Evolutionary conservation across 192 early-diverging fungal genomes (phyloP).

Genomic region (Backusella circina): DNA sequence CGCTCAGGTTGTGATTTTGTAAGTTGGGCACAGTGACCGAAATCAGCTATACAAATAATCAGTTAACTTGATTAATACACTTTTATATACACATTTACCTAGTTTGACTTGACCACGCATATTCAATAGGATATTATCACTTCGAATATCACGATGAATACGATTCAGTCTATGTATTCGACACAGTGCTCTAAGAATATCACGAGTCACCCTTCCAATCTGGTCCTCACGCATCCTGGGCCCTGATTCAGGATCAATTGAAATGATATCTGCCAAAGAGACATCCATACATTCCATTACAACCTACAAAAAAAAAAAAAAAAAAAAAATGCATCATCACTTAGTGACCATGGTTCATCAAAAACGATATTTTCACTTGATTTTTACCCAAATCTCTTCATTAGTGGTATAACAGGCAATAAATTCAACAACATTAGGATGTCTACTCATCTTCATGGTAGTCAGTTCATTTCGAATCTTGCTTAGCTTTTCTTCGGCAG

Average conservation of each 20-base stretch:
- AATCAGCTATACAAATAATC: conserved; percentile 63
- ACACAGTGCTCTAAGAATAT: conserved; percentile 73
- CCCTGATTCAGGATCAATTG: conserved; percentile 59
- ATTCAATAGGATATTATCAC: conserved; percentile 89
- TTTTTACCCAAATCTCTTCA: conserved; percentile 80
- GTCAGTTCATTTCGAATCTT: conserved; percentile 86
- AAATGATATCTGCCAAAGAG: conserved; percentile 96
- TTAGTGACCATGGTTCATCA: too few relatives aligned
- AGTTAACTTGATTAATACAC: neutral
- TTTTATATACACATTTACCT: conserved; percentile 27
- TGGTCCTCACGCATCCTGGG: conserved; percentile 77
- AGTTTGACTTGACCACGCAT: conserved; percentile 82
- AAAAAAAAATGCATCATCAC: too few relatives aligned
- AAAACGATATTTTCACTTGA: too few relatives aligned
- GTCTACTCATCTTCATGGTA: conserved; percentile 84
- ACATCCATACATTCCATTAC: conserved; percentile 99
- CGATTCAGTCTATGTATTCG: conserved; percentile 77
- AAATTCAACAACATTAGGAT: conserved; percentile 95
- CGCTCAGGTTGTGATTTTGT: conserved; percentile 77
- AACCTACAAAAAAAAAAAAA: conserved; percentile 46
- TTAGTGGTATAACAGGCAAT: conserved; percentile 78
- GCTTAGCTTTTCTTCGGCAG: conserved; percentile 85
- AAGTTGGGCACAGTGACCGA: conserved; percentile 93
- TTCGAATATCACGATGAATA: conserved; percentile 92
- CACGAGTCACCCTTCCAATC: conserved; percentile 88